Evolutionary conservation across 371 early-diverging fungal species (phyloP), one percentile per base, ranked within the genome.

Genomic region (Circinella minor): DNA sequence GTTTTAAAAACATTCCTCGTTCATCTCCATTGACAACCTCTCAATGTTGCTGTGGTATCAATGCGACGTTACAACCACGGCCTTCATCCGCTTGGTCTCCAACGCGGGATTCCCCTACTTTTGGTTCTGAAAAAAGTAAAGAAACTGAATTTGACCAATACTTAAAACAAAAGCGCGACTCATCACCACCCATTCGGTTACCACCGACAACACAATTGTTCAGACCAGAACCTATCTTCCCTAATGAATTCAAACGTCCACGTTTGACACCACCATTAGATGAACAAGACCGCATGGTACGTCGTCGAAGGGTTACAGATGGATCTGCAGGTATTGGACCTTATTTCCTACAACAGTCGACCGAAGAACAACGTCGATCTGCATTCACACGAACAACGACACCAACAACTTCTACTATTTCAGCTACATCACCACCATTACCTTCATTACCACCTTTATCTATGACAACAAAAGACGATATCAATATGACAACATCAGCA

Each of bases 141-240:
- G 46, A 61, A 7, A 73, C 77, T 20, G 79, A 79, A 57, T 77
- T 77, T 39, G 78, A 77, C 59, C 68, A 70, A 18, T 77, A 73
- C 47, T 61, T 75, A 54, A 70, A 73, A 55, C 74, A 73, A 18
- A 61, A 66, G 47, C 73, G 75, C 60, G 51, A 57, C 15, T 36
- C 68, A 36, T 74, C 79, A 10, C 70, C 81, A 36, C 67, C 67
- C 38, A 62, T 61, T 54, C 70, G 59, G 13, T 54, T 60, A 37
- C 66, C 70, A 27, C 55, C 70, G 18, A 65, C 65, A 34, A 66
- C 37, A 48, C 27, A 57, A 69, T 34, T 74, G 36, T 72, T 76
- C 68, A 70, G 79, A 43, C 82, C 82, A 34, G 82, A 79, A 67
- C 80, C 82, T 18, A 66, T 77, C 4, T 74, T 78, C 38, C 80